Percentiles rank a stretch among this genome's conserved stretches.
These are phyloP conservation scores for Lumnitzera littorea DNA, from an alignment of 345 rosid genomes.

Conservation along the genomic window DNA sequence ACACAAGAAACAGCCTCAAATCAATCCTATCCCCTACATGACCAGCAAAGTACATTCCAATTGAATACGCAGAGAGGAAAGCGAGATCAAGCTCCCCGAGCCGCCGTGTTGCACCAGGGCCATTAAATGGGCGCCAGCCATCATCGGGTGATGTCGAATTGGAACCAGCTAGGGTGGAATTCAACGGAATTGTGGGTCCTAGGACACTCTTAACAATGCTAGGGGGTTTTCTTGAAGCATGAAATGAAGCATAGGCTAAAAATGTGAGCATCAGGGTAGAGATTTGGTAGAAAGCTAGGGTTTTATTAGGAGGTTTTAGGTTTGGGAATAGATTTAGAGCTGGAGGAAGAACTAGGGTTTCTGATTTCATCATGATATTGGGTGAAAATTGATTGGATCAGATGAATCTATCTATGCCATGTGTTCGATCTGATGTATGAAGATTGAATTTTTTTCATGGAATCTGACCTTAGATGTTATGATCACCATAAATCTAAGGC, in stretches of 20 bases:
- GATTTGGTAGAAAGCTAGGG: constrained; percentile 61
- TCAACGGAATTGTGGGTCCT: constrained; percentile 42
- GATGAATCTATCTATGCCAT: background rate
- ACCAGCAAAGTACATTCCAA: constrained; percentile 85
- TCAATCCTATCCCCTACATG: constrained; percentile 78
- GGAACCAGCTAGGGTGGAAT: constrained; percentile 10
- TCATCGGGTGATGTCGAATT: constrained; percentile 22
- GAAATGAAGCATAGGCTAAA: constrained; percentile 83
- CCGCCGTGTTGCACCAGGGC: constrained; percentile 52
- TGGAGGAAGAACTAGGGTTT: constrained; percentile 35
- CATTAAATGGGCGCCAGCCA: constrained; percentile 89
- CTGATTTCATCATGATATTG: constrained; percentile 26
- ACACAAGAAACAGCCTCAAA: constrained; percentile 81
- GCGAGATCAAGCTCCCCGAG: constrained; percentile 95
- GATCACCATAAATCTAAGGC: too few species aligned
- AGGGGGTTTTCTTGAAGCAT: constrained; percentile 92
- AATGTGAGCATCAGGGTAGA: constrained; percentile 54
- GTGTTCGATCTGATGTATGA: too few species aligned
- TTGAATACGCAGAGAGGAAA: constrained; percentile 58
- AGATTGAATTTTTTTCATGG: too few species aligned
- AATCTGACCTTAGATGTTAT: too few species aligned
- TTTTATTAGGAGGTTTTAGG: constrained; percentile 52
- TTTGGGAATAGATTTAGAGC: constrained; percentile 44
- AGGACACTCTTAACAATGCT: constrained; percentile 91
- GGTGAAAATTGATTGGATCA: background rate